Evolutionary conservation across 1,284 basidiomycete genomes (phyloP).

Genomic region (Ganoderma leucocontextum): DNA sequence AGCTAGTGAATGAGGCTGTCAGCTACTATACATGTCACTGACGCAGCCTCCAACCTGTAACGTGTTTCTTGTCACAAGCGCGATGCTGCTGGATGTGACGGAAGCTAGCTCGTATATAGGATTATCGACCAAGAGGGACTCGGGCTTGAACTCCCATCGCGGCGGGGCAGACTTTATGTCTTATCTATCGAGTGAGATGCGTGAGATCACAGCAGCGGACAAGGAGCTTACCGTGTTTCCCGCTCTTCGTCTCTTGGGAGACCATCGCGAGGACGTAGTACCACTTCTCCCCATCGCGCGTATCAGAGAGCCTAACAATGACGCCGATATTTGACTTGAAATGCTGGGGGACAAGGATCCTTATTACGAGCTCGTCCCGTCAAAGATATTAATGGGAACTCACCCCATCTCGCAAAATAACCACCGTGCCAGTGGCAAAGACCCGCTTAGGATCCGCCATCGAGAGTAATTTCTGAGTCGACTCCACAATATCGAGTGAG

Average conservation of each 20-base stretch:
- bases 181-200: slow-evolving; percentile 51
- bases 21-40: not conserved
- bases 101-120: slow-evolving; percentile 76
- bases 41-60: slow-evolving; percentile 66
- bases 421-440: slow-evolving; percentile 79
- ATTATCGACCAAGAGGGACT: slow-evolving; percentile 55
- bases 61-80: slow-evolving; percentile 73
- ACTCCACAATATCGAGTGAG: slow-evolving; percentile 69
- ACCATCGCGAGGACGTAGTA: slow-evolving; percentile 82
- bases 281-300: slow-evolving; percentile 61
- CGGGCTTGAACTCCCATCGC: slow-evolving; percentile 72
- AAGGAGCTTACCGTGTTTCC: slow-evolving; percentile 56
- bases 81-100: slow-evolving; percentile 81
- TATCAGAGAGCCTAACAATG: slow-evolving; percentile 68
- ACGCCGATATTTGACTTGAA: slow-evolving; percentile 82
- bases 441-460: slow-evolving; percentile 71
- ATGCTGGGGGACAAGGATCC: slow-evolving; percentile 60
- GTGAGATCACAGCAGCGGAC: not conserved
- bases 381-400: slow-evolving; percentile 36
- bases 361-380: not conserved
- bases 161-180: slow-evolving; percentile 73
- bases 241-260: slow-evolving; percentile 64
- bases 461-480: slow-evolving; percentile 74
- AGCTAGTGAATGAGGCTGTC: slow-evolving; percentile 54
- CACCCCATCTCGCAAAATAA: slow-evolving; percentile 87